Conservation (phyloP, 2,329 filamentous ascomycete genomes). For the Exophiala mesophila region DNA sequence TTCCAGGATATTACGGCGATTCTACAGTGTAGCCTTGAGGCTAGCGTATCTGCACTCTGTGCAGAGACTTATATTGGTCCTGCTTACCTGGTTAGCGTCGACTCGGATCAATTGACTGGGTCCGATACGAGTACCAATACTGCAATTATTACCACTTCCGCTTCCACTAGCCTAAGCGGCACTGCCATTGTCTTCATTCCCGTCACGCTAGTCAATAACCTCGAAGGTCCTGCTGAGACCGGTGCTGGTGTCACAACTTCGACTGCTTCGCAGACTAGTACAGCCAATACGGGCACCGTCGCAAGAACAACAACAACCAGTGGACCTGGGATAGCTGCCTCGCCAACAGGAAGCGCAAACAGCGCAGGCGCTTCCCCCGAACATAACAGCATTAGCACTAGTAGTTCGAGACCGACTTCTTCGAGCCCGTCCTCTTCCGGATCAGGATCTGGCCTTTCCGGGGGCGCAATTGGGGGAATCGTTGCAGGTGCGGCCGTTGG, state of each 20-base stretch:
- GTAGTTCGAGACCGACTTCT: no score
- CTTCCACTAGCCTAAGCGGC: slow-evolving; percentile 7
- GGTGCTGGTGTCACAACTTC: slow-evolving; percentile 10
- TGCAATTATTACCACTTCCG: slow-evolving; percentile 9
- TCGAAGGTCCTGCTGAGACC: slow-evolving; percentile 3
- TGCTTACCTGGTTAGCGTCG: slow-evolving; percentile 3
- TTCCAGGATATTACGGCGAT: slow-evolving; percentile 10
- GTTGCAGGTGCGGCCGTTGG: not conserved
- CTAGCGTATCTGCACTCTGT: slow-evolving; percentile 19
- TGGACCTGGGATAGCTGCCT: not conserved
- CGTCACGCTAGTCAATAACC: slow-evolving; percentile 9
- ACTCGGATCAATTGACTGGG: slow-evolving; percentile 7
- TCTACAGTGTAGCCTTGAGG: slow-evolving; percentile 18
- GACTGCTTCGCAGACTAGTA: slow-evolving; percentile 4
- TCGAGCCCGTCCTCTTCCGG: not conserved
- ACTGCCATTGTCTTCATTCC: slow-evolving; percentile 12
- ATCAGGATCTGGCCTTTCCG: not conserved
- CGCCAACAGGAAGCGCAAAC: not conserved
- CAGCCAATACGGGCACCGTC: not conserved
- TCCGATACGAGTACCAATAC: slow-evolving; percentile 6
- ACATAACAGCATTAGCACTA: no score
- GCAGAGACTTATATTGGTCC: slow-evolving; percentile 20
- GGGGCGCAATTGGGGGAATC: not conserved
- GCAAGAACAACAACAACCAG: slow-evolving; percentile 2
- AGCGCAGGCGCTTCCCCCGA: not conserved